Base-by-base conservation (phyloP, 2,329 filamentous ascomycete species). In the Cytospora piceicola region DNA sequence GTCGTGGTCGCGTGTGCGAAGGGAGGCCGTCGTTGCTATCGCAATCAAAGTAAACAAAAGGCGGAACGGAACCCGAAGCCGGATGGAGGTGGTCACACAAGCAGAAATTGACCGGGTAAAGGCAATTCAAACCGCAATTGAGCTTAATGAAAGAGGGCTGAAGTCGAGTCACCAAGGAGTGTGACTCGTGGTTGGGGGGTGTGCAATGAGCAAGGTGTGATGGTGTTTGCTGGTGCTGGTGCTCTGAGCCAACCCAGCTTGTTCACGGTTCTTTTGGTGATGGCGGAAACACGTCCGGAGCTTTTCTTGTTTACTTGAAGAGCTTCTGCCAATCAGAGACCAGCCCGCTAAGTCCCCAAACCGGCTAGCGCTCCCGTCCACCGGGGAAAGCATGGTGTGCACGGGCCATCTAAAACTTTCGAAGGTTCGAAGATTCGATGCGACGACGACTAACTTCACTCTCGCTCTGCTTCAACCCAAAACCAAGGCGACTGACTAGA, bases 381-480 rank as follows among this genome's bases (percentile, higher is more conserved):
- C 46, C 46, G 46, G 46, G 46, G 46, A 49, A 24, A 3, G 46
- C 51, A 54, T 11, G 27, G 51, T 1, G 20, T 34, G 65, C 65
- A 67, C 65, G 63, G 62, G 32, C 65, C 65, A 42, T 42, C 65
- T 52, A 61, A 65, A 67, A 61, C 52, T 67, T 67, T 67, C 56
- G 53, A 46, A 29, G 46, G 36, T 36, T 56, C 52, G 24, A 39
- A 34, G 32, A 56, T 22, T 46, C 17, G 42, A 49, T 49, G n/a
- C 22, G 46, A 49, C 46, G 46, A 14, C 46, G 20, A n/a, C n/a
- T 29, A 9, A 49, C 46, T 14, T 11, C n/a, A 22, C n/a, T 29
- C 4, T 22, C 22, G 24, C 46, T 24, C 4, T n/a, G 24, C n/a
- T 49, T 20, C 46, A 20, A 36, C 12, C 11, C 34, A 49, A 5